Conservation (phyloP, 805 yeast species). For the Metschnikowia corniflorae region DNA sequence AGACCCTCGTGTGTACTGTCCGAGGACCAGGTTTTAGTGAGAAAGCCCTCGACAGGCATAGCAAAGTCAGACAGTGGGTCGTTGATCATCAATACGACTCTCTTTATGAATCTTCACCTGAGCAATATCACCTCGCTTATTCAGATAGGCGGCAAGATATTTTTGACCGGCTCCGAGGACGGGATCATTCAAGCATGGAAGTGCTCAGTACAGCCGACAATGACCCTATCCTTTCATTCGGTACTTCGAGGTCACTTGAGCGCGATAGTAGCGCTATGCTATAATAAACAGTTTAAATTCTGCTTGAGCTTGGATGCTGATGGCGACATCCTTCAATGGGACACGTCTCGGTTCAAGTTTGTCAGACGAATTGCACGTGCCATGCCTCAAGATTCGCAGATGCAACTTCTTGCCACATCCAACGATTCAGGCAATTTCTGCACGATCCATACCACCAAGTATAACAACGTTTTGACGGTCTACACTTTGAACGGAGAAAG, state of each 20-base stretch:
- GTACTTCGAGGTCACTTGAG: conserved; percentile 57
- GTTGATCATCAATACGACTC: conserved; percentile 38
- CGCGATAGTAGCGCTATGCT: conserved; percentile 43
- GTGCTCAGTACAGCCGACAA: conserved; percentile 27
- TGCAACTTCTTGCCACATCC: conserved; percentile 42
- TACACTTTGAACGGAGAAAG: conserved; percentile 54
- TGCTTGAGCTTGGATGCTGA: conserved; percentile 51
- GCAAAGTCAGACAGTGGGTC: conserved; percentile 26
- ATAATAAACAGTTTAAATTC: conserved; percentile 51
- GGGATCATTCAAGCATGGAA: conserved; percentile 64
- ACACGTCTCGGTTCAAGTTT: conserved; percentile 48
- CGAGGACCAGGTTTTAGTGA: conserved; percentile 35
- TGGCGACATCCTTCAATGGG: conserved; percentile 66
- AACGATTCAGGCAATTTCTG: conserved; percentile 55
- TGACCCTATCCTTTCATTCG: conserved; percentile 38
- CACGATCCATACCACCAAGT: conserved; percentile 23
- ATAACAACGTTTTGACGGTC: conserved; percentile 26
- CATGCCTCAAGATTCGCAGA: conserved; percentile 18
- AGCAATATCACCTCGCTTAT: conserved; percentile 37
- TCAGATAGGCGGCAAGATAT: conserved; percentile 39
- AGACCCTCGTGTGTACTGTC: conserved; percentile 38
- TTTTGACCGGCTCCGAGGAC: conserved; percentile 50
- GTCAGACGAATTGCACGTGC: conserved; percentile 37
- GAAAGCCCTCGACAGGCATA: conserved; percentile 24
- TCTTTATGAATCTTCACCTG: conserved; percentile 43